Evolutionary conservation across 176 grass and related monocot genomes (phyloP).

Genomic region (Ampelocalamus luodianensis): DNA sequence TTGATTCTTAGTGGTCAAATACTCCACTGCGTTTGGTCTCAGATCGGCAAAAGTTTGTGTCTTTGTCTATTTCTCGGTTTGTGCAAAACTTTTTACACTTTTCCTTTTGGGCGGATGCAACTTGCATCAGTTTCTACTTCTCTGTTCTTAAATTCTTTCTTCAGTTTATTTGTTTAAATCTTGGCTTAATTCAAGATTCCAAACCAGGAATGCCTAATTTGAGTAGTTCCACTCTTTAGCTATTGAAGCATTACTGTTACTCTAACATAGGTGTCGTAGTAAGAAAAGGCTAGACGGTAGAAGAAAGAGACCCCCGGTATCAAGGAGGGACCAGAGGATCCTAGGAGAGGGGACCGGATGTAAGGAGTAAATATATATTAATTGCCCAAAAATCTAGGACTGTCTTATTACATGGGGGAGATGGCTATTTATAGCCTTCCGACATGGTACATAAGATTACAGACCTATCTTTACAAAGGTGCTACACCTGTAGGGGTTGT

Average conservation of each 20-base stretch:
- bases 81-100: neutral
- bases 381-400: too few relatives aligned
- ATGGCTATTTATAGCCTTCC: too few relatives aligned
- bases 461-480: too few relatives aligned
- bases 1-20: neutral
- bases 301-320: too few relatives aligned
- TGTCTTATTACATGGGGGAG: too few relatives aligned
- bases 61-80: neutral
- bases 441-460: too few relatives aligned
- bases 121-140: constrained; percentile 2
- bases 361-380: too few relatives aligned
- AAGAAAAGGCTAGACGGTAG: too few relatives aligned
- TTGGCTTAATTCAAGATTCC: neutral
- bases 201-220: neutral
- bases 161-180: neutral
- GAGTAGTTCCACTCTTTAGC: neutral
- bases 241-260: neutral
- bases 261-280: too few relatives aligned
- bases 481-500: too few relatives aligned
- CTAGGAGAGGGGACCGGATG: too few relatives aligned
- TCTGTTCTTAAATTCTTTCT: neutral
- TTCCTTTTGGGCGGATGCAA: neutral
- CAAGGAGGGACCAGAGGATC: too few relatives aligned
- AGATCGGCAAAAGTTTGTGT: neutral
- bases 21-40: neutral